Conservation (phyloP, 2,329 filamentous ascomycete genomes). For the Dothideomycetes sp. region DNA sequence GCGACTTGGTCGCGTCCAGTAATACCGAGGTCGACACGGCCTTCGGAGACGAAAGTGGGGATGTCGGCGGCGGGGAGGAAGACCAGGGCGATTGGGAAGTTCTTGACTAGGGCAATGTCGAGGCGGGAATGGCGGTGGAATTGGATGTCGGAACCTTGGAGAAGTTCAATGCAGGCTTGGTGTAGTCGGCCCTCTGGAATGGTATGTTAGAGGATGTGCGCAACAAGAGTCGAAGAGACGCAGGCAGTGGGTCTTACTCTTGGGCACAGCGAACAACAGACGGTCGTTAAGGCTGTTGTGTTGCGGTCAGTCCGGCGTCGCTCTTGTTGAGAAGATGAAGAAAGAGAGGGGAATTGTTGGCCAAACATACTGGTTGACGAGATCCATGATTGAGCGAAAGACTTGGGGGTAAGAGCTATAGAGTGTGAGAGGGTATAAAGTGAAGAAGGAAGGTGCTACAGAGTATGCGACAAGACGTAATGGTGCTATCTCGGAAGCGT, state of each 20-base stretch:
- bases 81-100: slow-evolving; percentile 86
- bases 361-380: slow-evolving; percentile 27
- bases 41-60: slow-evolving; percentile 93
- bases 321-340: neutral
- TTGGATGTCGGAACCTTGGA: slow-evolving; percentile 90
- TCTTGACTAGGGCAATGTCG: slow-evolving; percentile 96
- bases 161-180: slow-evolving; percentile 76
- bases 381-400: slow-evolving; percentile 22
- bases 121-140: slow-evolving; percentile 91
- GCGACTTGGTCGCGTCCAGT: slow-evolving; percentile 88
- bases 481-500: neutral
- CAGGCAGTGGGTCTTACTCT: slow-evolving; percentile 57
- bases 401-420: too few species aligned
- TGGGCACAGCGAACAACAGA: slow-evolving; percentile 93
- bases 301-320: slow-evolving; percentile 7
- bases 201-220: neutral
- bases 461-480: neutral
- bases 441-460: neutral
- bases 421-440: neutral
- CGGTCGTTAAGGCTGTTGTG: slow-evolving; percentile 71
- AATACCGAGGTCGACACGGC: slow-evolving; percentile 86
- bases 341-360: neutral
- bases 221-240: slow-evolving; percentile 17
- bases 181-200: slow-evolving; percentile 70
- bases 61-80: slow-evolving; percentile 97